Evolutionary conservation across 2,329 filamentous ascomycete genomes (phyloP), one percentile per base, ranked within the genome.

Genomic region (Fusarium sp.): DNA sequence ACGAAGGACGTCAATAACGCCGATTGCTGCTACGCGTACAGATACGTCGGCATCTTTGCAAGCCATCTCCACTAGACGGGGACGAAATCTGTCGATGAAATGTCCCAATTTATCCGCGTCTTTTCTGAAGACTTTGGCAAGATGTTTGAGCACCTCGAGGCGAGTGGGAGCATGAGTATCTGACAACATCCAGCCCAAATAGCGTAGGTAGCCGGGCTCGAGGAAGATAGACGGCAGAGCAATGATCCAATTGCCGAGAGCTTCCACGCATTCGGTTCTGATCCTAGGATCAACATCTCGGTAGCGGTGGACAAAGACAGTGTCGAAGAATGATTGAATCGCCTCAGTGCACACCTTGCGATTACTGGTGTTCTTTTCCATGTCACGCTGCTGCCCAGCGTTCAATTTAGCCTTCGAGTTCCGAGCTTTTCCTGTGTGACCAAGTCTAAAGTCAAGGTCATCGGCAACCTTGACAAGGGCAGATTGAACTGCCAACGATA

Each of bases 111-210:
- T 88, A 77, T 94, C 94, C 56, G 94, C 90, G 70, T 93, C 90
- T 62, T 93, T 90, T 75, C 90, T 91, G 81, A 97, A 95, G 8
- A 99, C 86, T 61, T 88, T 90, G 24, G 88, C 86, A 16, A 99
- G 85, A 79, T 98, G 94, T 75, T 90, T 93, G 44, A 99, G 82
- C 4, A 97, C 94, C 78, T 97, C 94, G n/a, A 91, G 87, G 57
- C 96, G 89, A 24, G 93, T 94, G 11, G 89, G 82, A 2, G 90
- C 85, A 65, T 90, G 86, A 6, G 90, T 87, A 78, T 99, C 96
- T 7, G 94, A 97, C 30, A 99, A 85, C 76, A 97, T 91, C 96
- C 96, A 99, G 55, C 96, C 96, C 8, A 99, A 85, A 76, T 99
- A 99, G 65, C 96, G 91, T 53, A 99, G 84, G 80, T 97, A 97